phyloP scores from a whole-genome alignment of 805 yeast genomes.

The Candida stauntonica region DNA sequence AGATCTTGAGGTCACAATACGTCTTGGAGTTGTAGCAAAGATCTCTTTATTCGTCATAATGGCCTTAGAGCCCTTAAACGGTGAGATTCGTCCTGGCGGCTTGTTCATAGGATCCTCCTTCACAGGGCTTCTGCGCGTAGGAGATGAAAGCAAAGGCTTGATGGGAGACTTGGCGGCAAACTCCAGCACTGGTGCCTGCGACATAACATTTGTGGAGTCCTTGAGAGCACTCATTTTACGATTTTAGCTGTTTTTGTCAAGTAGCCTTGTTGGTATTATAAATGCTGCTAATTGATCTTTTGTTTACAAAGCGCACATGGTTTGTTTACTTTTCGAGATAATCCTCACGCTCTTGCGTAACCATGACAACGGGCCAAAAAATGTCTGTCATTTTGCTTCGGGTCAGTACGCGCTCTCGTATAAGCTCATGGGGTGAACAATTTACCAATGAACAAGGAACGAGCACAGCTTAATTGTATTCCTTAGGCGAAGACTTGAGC shows the following conservation, averaged over 20 bases:
- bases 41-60: conserved; percentile 14
- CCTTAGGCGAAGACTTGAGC: no score
- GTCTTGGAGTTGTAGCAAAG: conserved; percentile 28
- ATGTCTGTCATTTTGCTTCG: background rate
- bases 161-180: conserved; percentile 17
- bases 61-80: conserved; percentile 22
- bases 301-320: no score
- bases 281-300: no score
- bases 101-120: conserved; percentile 12
- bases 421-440: no score
- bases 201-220: conserved; percentile 10
- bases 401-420: no score
- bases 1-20: conserved; percentile 22
- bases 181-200: conserved; percentile 14
- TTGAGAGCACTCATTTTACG: conserved; percentile 11
- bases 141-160: conserved; percentile 4
- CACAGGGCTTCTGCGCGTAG: conserved; percentile 4
- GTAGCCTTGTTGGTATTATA: no score
- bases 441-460: no score
- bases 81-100: conserved; percentile 25
- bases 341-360: no score
- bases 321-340: conserved; percentile 12
- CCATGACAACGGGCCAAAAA: background rate
- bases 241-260: background rate
- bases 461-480: no score